Percentiles rank a stretch among this genome's conserved stretches.
Evolutionary conservation across 106 monocot species (phyloP).

Genomic region (Agapanthus africanus): DNA sequence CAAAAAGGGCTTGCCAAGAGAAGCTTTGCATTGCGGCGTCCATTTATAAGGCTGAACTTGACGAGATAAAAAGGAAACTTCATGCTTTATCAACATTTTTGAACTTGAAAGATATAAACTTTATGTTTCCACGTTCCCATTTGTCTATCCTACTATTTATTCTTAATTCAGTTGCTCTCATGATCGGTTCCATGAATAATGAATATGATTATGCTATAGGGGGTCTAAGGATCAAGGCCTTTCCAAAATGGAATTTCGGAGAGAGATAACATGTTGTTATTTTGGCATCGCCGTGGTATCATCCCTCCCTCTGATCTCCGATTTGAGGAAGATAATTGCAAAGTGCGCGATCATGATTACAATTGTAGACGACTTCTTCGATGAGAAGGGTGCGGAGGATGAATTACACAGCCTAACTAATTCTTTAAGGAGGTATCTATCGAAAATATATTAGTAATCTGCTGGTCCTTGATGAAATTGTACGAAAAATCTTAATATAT

Average conservation of each 20-base stretch:
- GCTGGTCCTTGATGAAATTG: too few species aligned
- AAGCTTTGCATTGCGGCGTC: background rate
- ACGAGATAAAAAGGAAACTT: background rate
- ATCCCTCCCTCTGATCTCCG: slow-evolving; percentile 4
- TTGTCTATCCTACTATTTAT: too few species aligned
- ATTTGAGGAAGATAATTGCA: slow-evolving; percentile 4
- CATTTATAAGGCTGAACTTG: background rate
- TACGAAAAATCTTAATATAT: too few species aligned
- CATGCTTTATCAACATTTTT: too few species aligned
- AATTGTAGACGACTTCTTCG: slow-evolving; percentile 33
- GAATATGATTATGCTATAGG: background rate
- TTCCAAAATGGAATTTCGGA: slow-evolving; percentile 21
- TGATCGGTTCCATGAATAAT: background rate
- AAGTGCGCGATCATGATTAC: slow-evolving; percentile 18
- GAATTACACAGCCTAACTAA: slow-evolving; percentile 15
- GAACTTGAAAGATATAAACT: too few species aligned
- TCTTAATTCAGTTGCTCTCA: too few species aligned
- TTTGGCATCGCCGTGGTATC: background rate
- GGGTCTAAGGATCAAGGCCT: slow-evolving; percentile 25
- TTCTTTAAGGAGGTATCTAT: slow-evolving; percentile 23
- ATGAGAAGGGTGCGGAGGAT: slow-evolving; percentile 19
- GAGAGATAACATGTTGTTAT: slow-evolving; percentile 24
- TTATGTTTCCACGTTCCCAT: too few species aligned
- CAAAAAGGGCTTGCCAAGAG: background rate
- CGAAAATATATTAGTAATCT: too few species aligned